These are phyloP conservation scores for Pugionium dolabratum DNA, from an alignment of 345 rosid species.

Conservation along the genomic window DNA sequence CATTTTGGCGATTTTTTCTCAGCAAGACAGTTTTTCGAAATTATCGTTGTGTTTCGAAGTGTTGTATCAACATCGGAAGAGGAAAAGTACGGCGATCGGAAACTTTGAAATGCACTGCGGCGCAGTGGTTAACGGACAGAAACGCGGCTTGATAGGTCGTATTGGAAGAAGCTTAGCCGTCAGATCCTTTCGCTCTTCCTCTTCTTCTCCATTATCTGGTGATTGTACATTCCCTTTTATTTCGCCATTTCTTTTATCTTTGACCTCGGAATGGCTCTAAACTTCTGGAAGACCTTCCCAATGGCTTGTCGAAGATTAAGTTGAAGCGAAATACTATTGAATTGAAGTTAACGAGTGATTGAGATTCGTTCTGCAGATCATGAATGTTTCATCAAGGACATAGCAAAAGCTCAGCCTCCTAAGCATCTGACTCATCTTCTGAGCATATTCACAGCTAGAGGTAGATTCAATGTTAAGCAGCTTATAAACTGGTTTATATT, in stretches of 20 bases:
- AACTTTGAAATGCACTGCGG: slow-evolving; percentile 43
- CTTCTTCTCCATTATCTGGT: slow-evolving; percentile 48
- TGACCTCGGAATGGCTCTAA: background rate
- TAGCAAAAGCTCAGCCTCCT: slow-evolving; percentile 70
- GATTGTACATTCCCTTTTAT: slow-evolving; percentile 8
- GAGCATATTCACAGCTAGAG: slow-evolving; percentile 60
- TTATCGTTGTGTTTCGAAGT: background rate
- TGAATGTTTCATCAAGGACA: slow-evolving; percentile 55
- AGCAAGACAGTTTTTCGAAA: slow-evolving; percentile 2
- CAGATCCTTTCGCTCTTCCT: slow-evolving; percentile 45
- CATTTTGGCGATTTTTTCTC: background rate
- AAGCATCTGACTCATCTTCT: slow-evolving; percentile 56
- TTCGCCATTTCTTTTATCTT: background rate
- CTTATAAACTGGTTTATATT: no score
- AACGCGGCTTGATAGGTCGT: slow-evolving; percentile 46
- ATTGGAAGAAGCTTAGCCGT: slow-evolving; percentile 39
- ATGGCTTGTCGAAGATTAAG: background rate
- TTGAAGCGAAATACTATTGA: background rate
- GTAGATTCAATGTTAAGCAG: slow-evolving; percentile 35
- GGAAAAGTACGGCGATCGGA: slow-evolving; percentile 37
- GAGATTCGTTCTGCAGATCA: slow-evolving; percentile 50
- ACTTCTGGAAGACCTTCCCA: background rate
- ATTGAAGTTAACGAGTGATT: slow-evolving; percentile 1
- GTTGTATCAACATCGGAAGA: slow-evolving; percentile 25
- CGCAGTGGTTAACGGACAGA: slow-evolving; percentile 42